A percentile compares a stretch with the other conserved stretches of the same genome.
Conservation (phyloP, 139 green algal genomes). For the Mesostigma viride region DNA sequence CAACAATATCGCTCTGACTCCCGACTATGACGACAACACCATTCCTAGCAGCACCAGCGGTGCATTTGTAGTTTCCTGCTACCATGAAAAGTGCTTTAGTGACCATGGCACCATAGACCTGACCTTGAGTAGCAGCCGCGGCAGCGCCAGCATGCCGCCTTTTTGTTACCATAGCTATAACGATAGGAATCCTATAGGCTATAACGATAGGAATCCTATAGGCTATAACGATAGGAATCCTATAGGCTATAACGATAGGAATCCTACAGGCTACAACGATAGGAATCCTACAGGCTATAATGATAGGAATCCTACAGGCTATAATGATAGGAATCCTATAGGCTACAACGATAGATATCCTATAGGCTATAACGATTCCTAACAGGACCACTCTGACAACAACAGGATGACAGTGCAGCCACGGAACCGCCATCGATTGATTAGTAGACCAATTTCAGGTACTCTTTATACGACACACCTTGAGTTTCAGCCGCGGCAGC, state of each 20-base stretch:
- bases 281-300: not conserved
- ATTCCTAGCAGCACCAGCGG: conserved; percentile 15
- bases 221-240: not conserved
- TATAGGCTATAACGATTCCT: too few relatives aligned
- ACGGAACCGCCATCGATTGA: not conserved
- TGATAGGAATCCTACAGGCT: not conserved
- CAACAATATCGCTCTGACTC: too few relatives aligned
- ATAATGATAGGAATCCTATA: not conserved
- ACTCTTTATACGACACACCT: not conserved
- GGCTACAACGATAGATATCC: too few relatives aligned
- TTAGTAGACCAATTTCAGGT: not conserved
- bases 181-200: not conserved
- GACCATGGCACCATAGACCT: too few relatives aligned
- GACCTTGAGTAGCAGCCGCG: not conserved
- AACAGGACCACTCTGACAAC: too few relatives aligned
- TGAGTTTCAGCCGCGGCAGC: not conserved
- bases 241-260: not conserved
- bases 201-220: not conserved
- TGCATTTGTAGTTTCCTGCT: not conserved
- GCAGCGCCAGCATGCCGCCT: not conserved
- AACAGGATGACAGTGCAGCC: too few relatives aligned
- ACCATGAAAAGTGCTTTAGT: not conserved
- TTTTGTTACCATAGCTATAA: not conserved
- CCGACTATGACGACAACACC: too few relatives aligned
- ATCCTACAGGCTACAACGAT: too few relatives aligned